These are phyloP conservation scores for Perkinsus chesapeaki DNA, from an alignment of 169 alveolate genomes.

Conservation along the genomic window DNA sequence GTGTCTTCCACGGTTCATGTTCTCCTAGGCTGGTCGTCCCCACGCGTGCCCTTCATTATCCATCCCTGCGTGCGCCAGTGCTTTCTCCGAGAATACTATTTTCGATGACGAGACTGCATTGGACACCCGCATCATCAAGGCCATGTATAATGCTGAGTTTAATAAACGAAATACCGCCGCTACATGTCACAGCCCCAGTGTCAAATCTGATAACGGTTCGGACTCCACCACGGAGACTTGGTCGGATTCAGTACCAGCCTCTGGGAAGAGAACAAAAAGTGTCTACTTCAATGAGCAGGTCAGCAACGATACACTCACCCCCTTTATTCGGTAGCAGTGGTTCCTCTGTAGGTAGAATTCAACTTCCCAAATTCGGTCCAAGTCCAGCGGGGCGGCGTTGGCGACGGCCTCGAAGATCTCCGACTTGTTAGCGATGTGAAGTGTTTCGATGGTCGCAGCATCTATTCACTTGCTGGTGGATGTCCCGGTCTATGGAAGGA, in stretches of 20 bases:
- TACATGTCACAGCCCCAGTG: too few relatives aligned
- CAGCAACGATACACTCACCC: neutral
- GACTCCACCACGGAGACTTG: neutral
- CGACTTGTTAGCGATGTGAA: neutral
- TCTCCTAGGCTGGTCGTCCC: neutral
- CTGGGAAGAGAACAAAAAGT: neutral
- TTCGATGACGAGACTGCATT: neutral
- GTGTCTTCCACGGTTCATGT: too few relatives aligned
- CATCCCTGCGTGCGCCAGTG: neutral
- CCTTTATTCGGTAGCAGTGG: neutral
- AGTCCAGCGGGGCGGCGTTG: neutral
- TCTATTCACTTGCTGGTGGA: neutral
- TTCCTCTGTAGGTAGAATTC: neutral
- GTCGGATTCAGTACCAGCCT: neutral
- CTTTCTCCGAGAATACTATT: neutral
- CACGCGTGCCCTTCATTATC: neutral
- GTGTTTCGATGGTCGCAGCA: neutral
- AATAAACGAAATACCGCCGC: neutral
- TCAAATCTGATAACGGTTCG: too few relatives aligned
- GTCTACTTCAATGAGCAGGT: neutral
- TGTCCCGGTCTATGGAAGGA: neutral
- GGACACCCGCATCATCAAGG: neutral
- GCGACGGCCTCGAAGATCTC: neutral
- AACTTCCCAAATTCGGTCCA: neutral
- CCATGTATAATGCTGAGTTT: neutral